Conservation (phyloP, 2,329 filamentous ascomycete genomes). For the Botrytis fabae region DNA sequence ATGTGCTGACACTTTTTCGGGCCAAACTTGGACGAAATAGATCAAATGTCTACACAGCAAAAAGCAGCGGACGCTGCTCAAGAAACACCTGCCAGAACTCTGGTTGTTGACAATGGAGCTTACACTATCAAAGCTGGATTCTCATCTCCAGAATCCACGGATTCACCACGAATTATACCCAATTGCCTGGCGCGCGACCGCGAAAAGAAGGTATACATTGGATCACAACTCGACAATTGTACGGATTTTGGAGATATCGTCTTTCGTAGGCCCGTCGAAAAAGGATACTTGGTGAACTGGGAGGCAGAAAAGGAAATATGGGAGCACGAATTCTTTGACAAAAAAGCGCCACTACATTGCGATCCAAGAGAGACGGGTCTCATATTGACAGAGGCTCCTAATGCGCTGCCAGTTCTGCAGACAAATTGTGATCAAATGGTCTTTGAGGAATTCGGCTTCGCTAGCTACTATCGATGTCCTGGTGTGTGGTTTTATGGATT, state of each 20-base stretch:
- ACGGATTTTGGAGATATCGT: slow-evolving; percentile 86
- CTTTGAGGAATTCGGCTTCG: slow-evolving; percentile 96
- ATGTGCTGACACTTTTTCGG: not conserved
- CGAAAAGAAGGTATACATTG: slow-evolving; percentile 76
- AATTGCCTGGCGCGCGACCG: slow-evolving; percentile 88
- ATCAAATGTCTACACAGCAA: slow-evolving; percentile 30
- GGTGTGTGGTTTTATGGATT: slow-evolving; percentile 48
- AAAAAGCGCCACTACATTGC: slow-evolving; percentile 64
- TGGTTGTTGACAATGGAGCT: slow-evolving; percentile 92
- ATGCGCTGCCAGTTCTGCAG: slow-evolving; percentile 77
- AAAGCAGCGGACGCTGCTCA: slow-evolving; percentile 56
- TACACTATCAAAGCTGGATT: slow-evolving; percentile 90
- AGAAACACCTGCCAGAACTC: slow-evolving; percentile 62
- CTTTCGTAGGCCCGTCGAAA: slow-evolving; percentile 88
- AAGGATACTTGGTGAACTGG: slow-evolving; percentile 95
- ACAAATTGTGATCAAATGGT: slow-evolving; percentile 93
- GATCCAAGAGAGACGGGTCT: slow-evolving; percentile 81
- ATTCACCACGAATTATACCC: slow-evolving; percentile 70
- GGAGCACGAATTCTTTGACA: slow-evolving; percentile 82
- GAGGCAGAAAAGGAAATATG: slow-evolving; percentile 94
- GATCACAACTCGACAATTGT: slow-evolving; percentile 74
- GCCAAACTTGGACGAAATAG: not conserved
- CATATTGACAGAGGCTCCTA: slow-evolving; percentile 82
- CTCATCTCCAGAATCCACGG: slow-evolving; percentile 43
- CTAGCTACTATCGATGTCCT: slow-evolving; percentile 75